A percentile compares a stretch with the other conserved stretches of the same genome.
These are phyloP conservation scores for Petasospora rhodanensis DNA, from an alignment of 1,139 yeast genomes.

Conservation along the genomic window DNA sequence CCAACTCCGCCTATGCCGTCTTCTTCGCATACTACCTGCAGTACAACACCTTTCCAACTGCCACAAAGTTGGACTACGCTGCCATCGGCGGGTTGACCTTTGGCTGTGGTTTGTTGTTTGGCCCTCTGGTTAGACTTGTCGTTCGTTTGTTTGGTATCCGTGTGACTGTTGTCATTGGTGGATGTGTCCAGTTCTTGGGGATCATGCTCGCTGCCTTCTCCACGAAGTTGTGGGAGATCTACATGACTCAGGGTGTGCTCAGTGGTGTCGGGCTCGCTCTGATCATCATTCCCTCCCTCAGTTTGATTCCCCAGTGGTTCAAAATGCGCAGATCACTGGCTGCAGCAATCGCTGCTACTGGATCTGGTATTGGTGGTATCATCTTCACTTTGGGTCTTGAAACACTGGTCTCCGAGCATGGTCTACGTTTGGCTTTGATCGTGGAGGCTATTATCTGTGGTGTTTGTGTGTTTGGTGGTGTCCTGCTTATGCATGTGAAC, in stretches of 20 bases:
- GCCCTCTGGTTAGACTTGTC: conserved; percentile 26
- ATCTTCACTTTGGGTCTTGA: conserved; percentile 37
- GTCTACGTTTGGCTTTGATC: conserved; percentile 64
- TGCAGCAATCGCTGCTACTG: conserved; percentile 44
- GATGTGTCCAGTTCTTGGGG: conserved; percentile 31
- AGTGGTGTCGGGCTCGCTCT: conserved; percentile 56
- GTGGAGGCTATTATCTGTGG: conserved; percentile 45
- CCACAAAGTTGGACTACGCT: conserved; percentile 52
- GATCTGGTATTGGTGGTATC: conserved; percentile 50
- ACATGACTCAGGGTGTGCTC: conserved; percentile 58
- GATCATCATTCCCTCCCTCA: conserved; percentile 48
- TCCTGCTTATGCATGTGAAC: conserved; percentile 37
- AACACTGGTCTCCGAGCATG: conserved; percentile 33
- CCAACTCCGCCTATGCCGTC: conserved; percentile 52
- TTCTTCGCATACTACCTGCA: conserved; percentile 51
- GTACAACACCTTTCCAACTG: conserved; percentile 44
- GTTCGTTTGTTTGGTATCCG: conserved; percentile 11
- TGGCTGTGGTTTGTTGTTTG: conserved; percentile 49
- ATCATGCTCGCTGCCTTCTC: conserved; percentile 60
- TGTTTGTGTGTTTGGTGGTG: conserved; percentile 29
- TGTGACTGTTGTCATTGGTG: conserved; percentile 17
- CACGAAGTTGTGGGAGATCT: conserved; percentile 51
- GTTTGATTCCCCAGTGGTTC: conserved; percentile 55
- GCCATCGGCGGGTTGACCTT: conserved; percentile 62
- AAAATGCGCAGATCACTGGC: conserved; percentile 47